Percentiles rank a stretch among this genome's conserved stretches.
Conservation (phyloP, 306 rosid species). For the Citrullus amarus region DNA sequence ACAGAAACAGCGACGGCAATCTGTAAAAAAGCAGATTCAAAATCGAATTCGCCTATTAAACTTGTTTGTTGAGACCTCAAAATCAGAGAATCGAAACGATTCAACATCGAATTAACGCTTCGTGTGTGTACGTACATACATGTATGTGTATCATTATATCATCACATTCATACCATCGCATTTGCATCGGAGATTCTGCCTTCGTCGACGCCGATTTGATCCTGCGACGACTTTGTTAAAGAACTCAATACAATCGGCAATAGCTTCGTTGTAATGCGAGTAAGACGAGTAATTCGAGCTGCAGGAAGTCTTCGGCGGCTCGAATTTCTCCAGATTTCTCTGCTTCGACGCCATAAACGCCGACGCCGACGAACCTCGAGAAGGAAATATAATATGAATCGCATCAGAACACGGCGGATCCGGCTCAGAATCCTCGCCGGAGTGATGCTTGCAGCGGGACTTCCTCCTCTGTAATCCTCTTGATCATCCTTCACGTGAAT, state of each 20-base stretch:
- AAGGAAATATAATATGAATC: not conserved
- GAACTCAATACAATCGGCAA: constrained; percentile 74
- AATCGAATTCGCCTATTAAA: not conserved
- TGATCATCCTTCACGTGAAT: not conserved
- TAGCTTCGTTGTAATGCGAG: constrained; percentile 62
- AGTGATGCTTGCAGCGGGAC: not conserved
- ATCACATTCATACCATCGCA: not conserved
- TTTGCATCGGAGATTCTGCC: not conserved
- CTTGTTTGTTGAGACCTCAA: not conserved
- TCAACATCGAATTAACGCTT: not conserved
- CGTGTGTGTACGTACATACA: not conserved
- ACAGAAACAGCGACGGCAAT: not conserved
- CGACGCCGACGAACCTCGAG: not conserved
- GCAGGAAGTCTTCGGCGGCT: constrained; percentile 72
- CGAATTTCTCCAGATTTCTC: constrained; percentile 24
- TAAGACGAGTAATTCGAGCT: constrained; percentile 59
- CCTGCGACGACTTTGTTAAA: constrained; percentile 65
- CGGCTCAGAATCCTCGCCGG: not conserved
- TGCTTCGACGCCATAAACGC: not conserved
- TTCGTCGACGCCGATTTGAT: not conserved
- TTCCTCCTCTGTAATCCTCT: not conserved
- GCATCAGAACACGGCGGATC: not conserved
- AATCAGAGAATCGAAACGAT: not conserved
- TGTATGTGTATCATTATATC: not conserved
- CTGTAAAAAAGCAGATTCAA: no score